Evolutionary conservation across 202 grass and related monocot genomes (phyloP).

Genomic region (Thinopyrum obtusiflorum): DNA sequence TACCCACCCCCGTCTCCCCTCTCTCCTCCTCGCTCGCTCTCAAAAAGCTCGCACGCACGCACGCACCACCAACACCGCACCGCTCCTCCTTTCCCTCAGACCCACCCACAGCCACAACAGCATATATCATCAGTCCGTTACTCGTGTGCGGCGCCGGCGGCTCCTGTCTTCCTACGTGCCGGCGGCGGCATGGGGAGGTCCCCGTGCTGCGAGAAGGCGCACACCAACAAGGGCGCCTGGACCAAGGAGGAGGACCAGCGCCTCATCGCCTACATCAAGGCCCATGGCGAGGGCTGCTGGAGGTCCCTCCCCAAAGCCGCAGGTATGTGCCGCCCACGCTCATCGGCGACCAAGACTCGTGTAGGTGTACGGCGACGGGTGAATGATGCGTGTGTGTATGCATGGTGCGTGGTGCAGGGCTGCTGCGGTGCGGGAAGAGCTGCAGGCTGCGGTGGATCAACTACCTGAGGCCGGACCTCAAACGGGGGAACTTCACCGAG

Average conservation of each 20-base stretch:
- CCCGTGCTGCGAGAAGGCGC: constrained; percentile 94
- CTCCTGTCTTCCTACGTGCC: neutral
- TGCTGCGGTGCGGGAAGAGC: constrained; percentile 92
- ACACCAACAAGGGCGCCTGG: constrained; percentile 98
- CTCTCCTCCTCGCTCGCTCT: neutral
- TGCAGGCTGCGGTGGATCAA: constrained; percentile 98
- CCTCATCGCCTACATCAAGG: constrained; percentile 83
- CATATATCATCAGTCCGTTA: neutral
- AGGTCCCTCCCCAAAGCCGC: constrained; percentile 89
- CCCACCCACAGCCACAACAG: neutral
- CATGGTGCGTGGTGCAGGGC: constrained; percentile 26
- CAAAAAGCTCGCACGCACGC: constrained; percentile 4
- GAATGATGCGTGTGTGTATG: neutral
- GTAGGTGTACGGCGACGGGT: neutral
- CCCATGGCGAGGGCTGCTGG: constrained; percentile 90
- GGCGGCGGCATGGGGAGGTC: constrained; percentile 71
- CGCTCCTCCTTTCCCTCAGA: constrained; percentile 19
- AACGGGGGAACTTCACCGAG: constrained; percentile 94
- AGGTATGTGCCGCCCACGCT: constrained; percentile 33
- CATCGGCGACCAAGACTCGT: neutral
- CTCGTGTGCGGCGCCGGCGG: neutral
- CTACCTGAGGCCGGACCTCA: constrained; percentile 90
- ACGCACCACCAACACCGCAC: neutral
- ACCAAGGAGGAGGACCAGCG: constrained; percentile 94
- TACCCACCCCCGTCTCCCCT: neutral